phyloP scores from a whole-genome alignment of 805 yeast species.

The Metahyphopichia silvanorum region DNA sequence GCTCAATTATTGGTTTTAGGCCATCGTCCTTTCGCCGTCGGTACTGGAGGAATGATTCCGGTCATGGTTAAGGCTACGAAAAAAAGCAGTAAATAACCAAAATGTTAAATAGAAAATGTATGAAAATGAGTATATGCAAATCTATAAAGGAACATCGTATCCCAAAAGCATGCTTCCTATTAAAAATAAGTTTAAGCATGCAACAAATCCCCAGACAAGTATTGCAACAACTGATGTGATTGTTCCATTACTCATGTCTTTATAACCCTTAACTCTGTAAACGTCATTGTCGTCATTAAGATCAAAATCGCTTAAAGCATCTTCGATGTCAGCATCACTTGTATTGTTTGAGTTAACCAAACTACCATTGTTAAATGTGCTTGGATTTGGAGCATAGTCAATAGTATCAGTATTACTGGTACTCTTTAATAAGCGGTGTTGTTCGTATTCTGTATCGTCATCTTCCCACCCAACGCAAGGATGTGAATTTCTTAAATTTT shows the following conservation, averaged over 20 bases:
- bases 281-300: constrained; percentile 17
- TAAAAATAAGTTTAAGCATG: constrained; percentile 68
- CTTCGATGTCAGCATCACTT: constrained; percentile 6
- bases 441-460: constrained; percentile 20
- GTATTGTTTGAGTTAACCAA: constrained; percentile 2
- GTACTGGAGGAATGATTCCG: constrained; percentile 58
- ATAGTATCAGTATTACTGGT: not conserved
- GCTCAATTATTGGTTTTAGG: constrained; percentile 45
- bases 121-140: not conserved
- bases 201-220: constrained; percentile 66
- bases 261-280: constrained; percentile 31
- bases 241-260: constrained; percentile 71
- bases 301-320: constrained; percentile 16
- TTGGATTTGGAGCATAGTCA: too few relatives aligned
- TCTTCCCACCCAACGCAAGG: constrained; percentile 44
- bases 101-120: constrained; percentile 1
- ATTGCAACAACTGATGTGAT: constrained; percentile 52
- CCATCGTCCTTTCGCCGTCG: constrained; percentile 47
- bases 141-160: constrained; percentile 22
- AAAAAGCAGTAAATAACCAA: not conserved
- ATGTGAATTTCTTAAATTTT: constrained; percentile 36
- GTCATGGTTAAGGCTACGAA: constrained; percentile 45
- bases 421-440: constrained; percentile 12
- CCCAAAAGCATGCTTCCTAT: constrained; percentile 37
- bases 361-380: not conserved